phyloP scores from a whole-genome alignment of 2,329 filamentous ascomycete species.

The Colletotrichum spaethianum region DNA sequence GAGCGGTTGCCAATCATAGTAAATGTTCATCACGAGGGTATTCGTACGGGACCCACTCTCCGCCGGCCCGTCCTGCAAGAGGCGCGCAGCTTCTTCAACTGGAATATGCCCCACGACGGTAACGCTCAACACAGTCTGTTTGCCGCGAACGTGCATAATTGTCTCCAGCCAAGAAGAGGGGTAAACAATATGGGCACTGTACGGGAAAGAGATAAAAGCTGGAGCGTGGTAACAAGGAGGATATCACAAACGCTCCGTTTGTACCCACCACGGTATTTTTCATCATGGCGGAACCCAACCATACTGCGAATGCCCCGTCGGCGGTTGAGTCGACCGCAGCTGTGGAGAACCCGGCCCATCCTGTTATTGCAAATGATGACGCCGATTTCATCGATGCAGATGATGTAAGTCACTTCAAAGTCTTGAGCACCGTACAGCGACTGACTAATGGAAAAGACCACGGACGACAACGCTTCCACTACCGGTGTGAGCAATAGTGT shows the following conservation, averaged over 20 bases:
- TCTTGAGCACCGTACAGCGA: background rate
- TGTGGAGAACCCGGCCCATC: background rate
- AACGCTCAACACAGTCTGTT: background rate
- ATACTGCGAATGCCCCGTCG: background rate
- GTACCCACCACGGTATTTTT: background rate
- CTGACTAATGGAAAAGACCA: background rate
- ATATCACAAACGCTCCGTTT: background rate
- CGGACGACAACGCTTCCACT: background rate
- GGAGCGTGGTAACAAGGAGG: background rate
- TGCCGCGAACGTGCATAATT: background rate
- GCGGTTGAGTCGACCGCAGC: background rate
- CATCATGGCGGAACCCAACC: background rate
- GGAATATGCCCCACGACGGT: background rate
- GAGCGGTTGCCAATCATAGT: background rate
- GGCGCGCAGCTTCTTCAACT: no score
- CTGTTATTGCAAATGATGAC: background rate
- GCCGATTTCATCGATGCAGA: background rate
- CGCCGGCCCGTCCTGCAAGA: background rate
- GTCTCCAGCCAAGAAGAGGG: background rate
- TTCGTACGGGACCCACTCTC: background rate
- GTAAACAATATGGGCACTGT: background rate
- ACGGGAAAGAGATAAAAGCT: background rate
- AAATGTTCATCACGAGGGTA: background rate
- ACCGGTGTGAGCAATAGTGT: background rate
- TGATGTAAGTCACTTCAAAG: background rate